These are phyloP conservation scores for Candida khao-thaluensis DNA, from an alignment of 805 yeast genomes.

Conservation along the genomic window DNA sequence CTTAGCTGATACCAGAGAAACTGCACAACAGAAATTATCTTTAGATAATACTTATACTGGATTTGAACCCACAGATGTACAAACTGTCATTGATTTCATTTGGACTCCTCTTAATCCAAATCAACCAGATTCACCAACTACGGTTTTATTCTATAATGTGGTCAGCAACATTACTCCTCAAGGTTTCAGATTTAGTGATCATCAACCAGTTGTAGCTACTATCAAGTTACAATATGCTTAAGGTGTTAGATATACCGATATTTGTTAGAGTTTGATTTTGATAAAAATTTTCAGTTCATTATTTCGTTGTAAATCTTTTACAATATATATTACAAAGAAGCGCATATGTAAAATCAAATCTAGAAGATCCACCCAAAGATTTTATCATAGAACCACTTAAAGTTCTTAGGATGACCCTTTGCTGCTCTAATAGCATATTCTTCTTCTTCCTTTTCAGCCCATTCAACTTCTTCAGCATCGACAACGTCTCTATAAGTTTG, in stretches of 20 bases:
- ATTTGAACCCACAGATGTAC: constrained; percentile 25
- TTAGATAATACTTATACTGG: constrained; percentile 41
- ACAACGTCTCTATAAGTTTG: constrained; percentile 53
- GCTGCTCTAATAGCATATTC: constrained; percentile 37
- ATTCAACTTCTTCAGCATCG: constrained; percentile 52
- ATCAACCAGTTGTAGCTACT: constrained; percentile 38
- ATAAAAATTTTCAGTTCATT: not conserved
- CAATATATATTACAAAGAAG: constrained; percentile 5
- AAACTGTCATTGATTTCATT: constrained; percentile 40
- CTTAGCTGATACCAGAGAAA: constrained; percentile 27
- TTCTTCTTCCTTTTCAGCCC: constrained; percentile 32
- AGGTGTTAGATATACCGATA: not conserved
- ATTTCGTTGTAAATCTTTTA: not conserved
- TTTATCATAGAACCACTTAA: constrained; percentile 50
- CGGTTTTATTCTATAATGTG: constrained; percentile 27
- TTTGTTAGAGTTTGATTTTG: not conserved
- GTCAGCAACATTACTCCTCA: constrained; percentile 34
- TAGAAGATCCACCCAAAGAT: constrained; percentile 50
- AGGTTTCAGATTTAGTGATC: constrained; percentile 44
- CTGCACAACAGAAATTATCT: constrained; percentile 23
- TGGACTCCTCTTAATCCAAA: constrained; percentile 30
- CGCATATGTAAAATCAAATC: constrained; percentile 1
- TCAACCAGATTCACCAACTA: constrained; percentile 13
- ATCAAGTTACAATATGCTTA: constrained; percentile 5
- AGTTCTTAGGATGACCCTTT: constrained; percentile 42